These are phyloP conservation scores for Suillus placidus DNA, from an alignment of 768 basidiomycete species.

Conservation along the genomic window DNA sequence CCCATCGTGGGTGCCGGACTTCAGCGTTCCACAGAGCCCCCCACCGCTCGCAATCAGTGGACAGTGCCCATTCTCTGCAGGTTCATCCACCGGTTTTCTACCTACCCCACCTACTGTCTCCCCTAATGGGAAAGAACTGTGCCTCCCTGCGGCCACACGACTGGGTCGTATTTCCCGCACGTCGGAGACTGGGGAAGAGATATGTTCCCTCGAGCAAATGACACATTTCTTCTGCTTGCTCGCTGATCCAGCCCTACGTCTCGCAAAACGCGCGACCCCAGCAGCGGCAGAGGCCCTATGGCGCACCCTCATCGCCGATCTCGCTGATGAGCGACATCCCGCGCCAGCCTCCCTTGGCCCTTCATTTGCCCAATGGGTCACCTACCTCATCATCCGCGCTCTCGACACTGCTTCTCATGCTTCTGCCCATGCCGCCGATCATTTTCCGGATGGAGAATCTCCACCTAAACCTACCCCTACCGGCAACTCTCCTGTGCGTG, in stretches of 20 bases:
- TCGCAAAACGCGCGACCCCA: background rate
- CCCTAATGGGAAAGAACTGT: background rate
- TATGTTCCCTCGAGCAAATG: background rate
- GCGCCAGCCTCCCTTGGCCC: background rate
- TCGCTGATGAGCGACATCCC: background rate
- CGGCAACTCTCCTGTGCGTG: background rate
- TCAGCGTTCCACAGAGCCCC: background rate
- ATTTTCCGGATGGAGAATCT: background rate
- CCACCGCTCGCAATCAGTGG: background rate
- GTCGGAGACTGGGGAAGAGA: background rate
- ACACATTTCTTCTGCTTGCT: background rate
- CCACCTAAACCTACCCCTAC: background rate
- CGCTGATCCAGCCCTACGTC: background rate
- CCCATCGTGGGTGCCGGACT: conserved; percentile 14
- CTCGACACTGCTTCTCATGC: background rate
- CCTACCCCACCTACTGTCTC: background rate
- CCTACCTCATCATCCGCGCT: background rate
- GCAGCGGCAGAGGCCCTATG: background rate
- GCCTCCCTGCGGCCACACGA: background rate
- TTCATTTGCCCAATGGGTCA: background rate
- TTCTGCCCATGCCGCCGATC: background rate
- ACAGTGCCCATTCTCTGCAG: background rate
- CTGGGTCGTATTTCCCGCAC: background rate
- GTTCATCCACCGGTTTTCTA: background rate
- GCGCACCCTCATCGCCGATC: background rate